Percentiles rank a stretch among this genome's conserved stretches.
Evolutionary conservation across 208 protist species (phyloP).

Genomic region (Crithidia acanthocephali): DNA sequence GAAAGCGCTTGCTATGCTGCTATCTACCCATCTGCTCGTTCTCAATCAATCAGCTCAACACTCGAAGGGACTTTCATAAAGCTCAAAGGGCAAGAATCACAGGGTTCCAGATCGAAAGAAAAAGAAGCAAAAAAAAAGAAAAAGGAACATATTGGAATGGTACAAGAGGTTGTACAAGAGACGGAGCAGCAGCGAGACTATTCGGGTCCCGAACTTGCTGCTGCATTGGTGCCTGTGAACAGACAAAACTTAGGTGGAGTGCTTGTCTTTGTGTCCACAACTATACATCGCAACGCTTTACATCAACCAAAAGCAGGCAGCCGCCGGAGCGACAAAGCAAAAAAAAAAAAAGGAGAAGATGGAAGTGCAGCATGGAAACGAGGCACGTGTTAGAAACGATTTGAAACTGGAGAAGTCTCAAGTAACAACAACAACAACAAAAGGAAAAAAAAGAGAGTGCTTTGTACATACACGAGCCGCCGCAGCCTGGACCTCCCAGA

Average conservation of each 20-base stretch:
- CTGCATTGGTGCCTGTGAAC: not conserved
- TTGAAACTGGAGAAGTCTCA: not conserved
- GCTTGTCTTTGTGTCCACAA: not conserved
- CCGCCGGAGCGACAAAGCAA: not conserved
- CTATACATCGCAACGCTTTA: not conserved
- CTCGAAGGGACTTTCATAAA: too few species aligned
- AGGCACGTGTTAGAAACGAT: not conserved
- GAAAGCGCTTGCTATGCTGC: too few species aligned
- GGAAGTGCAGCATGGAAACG: not conserved
- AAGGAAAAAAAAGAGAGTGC: not conserved
- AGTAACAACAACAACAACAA: constrained; percentile 3
- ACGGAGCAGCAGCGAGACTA: too few species aligned
- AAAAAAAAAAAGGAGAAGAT: constrained; percentile 4
- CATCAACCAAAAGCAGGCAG: not conserved
- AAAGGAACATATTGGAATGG: not conserved
- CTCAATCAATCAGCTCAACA: too few species aligned
- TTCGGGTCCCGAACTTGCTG: not conserved
- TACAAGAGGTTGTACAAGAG: too few species aligned
- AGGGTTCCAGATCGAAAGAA: constrained; percentile 19
- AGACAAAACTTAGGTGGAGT: too few species aligned
- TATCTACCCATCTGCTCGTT: too few species aligned
- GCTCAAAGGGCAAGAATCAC: not conserved
- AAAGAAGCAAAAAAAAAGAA: constrained; percentile 6
- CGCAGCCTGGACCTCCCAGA: not conserved
- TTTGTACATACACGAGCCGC: not conserved